phyloP scores from a whole-genome alignment of 768 basidiomycete species.

The Peribolospora kevripleyi region DNA sequence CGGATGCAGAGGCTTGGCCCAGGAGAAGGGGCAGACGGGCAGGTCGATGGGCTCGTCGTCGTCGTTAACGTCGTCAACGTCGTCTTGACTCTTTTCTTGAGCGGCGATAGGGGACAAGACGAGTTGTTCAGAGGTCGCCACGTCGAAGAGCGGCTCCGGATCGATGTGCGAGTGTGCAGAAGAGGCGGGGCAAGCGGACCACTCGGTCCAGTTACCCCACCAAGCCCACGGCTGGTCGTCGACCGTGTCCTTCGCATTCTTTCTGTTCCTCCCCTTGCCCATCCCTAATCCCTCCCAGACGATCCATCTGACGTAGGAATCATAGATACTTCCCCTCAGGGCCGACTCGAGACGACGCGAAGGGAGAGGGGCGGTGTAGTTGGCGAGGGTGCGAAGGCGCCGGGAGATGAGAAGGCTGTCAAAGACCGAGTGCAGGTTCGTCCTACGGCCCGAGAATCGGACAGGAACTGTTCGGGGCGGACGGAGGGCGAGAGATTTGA shows the following conservation, averaged over 20 bases:
- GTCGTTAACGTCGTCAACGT: background rate
- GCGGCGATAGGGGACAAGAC: slow-evolving; percentile 5
- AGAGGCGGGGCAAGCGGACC: slow-evolving; percentile 41
- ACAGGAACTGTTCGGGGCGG: too few relatives aligned
- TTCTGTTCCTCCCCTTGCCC: slow-evolving; percentile 18
- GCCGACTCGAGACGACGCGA: slow-evolving; percentile 35
- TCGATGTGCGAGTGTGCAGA: slow-evolving; percentile 8
- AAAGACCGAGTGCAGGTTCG: slow-evolving; percentile 72
- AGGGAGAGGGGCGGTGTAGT: slow-evolving; percentile 56
- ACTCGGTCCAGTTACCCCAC: slow-evolving; percentile 37
- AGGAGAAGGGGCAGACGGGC: slow-evolving; percentile 9
- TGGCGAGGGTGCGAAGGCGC: slow-evolving; percentile 48
- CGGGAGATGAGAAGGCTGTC: slow-evolving; percentile 60
- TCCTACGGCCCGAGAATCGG: too few relatives aligned
- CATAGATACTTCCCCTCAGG: slow-evolving; percentile 42
- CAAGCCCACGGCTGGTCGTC: slow-evolving; percentile 12
- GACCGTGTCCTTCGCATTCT: too few relatives aligned
- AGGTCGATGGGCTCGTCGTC: background rate
- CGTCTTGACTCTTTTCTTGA: background rate
- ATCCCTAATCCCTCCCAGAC: slow-evolving; percentile 48
- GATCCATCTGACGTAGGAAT: slow-evolving; percentile 42
- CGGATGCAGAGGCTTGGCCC: slow-evolving; percentile 3
- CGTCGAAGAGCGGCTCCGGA: slow-evolving; percentile 2
- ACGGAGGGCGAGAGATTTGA: background rate
- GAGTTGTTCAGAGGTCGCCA: slow-evolving; percentile 5